A percentile compares a stretch with the other conserved stretches of the same genome.
These are phyloP conservation scores for Camelina neglecta DNA, from an alignment of 345 rosid genomes.

Conservation along the genomic window DNA sequence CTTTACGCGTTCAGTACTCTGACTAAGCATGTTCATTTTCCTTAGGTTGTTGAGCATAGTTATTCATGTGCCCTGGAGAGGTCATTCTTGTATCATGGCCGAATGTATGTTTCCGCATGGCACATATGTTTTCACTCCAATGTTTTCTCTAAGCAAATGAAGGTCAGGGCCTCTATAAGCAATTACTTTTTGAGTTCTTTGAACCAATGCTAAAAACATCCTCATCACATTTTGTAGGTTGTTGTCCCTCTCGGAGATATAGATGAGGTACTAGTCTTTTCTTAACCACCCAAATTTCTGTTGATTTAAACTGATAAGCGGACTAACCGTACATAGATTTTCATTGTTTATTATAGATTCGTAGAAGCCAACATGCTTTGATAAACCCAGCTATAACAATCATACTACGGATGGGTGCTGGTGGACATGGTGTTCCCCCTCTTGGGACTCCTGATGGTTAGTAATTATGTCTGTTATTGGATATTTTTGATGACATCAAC, in stretches of 20 bases:
- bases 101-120: conserved; percentile 98
- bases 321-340: background rate
- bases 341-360: conserved; percentile 59
- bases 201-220: conserved; percentile 9
- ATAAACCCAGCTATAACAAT: conserved; percentile 97
- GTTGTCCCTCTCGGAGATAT: conserved; percentile 91
- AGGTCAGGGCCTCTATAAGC: conserved; percentile 57
- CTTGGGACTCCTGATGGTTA: conserved; percentile 97
- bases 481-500: conserved; percentile 10
- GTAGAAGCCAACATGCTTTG: conserved; percentile 95
- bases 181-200: background rate
- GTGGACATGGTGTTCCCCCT: conserved; percentile 99
- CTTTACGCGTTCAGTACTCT: conserved; percentile 17
- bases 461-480: conserved; percentile 40
- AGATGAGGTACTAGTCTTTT: conserved; percentile 69
- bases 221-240: conserved; percentile 56
- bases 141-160: conserved; percentile 98
- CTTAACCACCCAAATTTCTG: conserved; percentile 13
- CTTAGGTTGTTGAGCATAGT: conserved; percentile 86
- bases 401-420: conserved; percentile 96
- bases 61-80: conserved; percentile 98
- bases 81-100: conserved; percentile 97
- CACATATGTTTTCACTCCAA: conserved; percentile 98
- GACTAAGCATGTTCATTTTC: conserved; percentile 29
- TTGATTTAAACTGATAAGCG: background rate